Conservation (phyloP, 2,329 filamentous ascomycete species). For the Laburnicola sp. region DNA sequence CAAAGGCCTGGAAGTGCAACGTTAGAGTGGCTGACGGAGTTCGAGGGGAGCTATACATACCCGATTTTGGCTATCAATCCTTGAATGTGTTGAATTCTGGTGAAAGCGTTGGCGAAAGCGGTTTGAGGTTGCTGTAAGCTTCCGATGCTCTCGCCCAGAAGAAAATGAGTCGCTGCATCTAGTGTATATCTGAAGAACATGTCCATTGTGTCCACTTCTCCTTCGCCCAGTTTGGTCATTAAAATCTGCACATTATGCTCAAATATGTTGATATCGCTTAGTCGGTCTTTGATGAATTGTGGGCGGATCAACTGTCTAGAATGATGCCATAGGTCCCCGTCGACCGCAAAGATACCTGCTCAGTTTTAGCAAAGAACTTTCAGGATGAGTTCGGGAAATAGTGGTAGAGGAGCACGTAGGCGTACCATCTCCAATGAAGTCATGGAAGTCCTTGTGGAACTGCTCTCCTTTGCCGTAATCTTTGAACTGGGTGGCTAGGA, state of each 20-base stretch:
- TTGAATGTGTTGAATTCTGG: slow-evolving; percentile 75
- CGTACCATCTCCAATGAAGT: slow-evolving; percentile 75
- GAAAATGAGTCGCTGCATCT: slow-evolving; percentile 83
- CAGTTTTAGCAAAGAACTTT: slow-evolving; percentile 2
- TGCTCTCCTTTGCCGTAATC: slow-evolving; percentile 80
- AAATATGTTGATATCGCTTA: slow-evolving; percentile 79
- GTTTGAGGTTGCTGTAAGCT: slow-evolving; percentile 61
- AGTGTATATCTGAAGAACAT: slow-evolving; percentile 78
- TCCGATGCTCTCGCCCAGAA: slow-evolving; percentile 75
- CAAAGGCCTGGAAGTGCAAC: slow-evolving; percentile 55
- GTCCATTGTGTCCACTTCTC: slow-evolving; percentile 69
- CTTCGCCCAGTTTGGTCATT: slow-evolving; percentile 63
- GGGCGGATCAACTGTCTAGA: slow-evolving; percentile 82
- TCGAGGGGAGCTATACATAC: slow-evolving; percentile 38
- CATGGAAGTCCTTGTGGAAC: slow-evolving; percentile 75
- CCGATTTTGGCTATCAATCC: slow-evolving; percentile 67
- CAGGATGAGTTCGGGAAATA: background rate
- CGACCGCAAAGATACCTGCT: slow-evolving; percentile 66
- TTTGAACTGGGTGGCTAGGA: slow-evolving; percentile 82
- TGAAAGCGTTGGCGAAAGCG: slow-evolving; percentile 80
- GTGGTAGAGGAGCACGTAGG: slow-evolving; percentile 9
- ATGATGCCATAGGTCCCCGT: slow-evolving; percentile 76
- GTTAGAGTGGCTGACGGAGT: slow-evolving; percentile 6
- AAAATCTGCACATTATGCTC: slow-evolving; percentile 76
- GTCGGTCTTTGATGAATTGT: slow-evolving; percentile 82